Conservation (phyloP, 768 basidiomycete species). For the Sistotremastrum suecicum region DNA sequence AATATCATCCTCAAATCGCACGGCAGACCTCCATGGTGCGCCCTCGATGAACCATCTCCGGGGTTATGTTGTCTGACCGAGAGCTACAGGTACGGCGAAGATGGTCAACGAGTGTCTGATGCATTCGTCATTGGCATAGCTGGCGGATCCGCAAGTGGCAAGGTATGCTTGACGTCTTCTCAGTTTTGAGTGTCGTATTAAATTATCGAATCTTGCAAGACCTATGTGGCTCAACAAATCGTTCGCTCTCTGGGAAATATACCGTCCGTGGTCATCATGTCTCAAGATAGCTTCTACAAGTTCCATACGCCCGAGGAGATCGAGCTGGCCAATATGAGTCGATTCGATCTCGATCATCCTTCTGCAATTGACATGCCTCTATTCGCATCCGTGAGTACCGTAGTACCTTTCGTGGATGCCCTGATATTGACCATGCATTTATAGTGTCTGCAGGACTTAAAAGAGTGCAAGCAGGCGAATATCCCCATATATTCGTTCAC, state of each 20-base stretch:
- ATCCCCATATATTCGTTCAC: constrained; percentile 93
- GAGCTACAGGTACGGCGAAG: constrained; percentile 54
- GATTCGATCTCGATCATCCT: constrained; percentile 83
- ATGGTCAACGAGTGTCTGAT: constrained; percentile 52
- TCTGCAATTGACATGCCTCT: constrained; percentile 83
- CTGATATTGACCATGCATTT: neutral
- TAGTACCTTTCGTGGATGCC: too few species aligned
- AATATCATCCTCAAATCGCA: constrained; percentile 74
- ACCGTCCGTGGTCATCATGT: constrained; percentile 81
- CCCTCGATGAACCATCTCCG: constrained; percentile 2
- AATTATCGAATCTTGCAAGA: constrained; percentile 27
- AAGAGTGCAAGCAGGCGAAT: constrained; percentile 68
- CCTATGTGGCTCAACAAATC: constrained; percentile 74
- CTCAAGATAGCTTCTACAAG: constrained; percentile 96
- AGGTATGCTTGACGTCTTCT: constrained; percentile 30
- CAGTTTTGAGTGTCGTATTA: constrained; percentile 2
- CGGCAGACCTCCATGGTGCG: constrained; percentile 73
- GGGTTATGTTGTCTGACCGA: constrained; percentile 2
- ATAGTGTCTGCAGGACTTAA: constrained; percentile 78
- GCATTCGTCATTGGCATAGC: constrained; percentile 81
- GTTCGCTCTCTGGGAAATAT: constrained; percentile 70
- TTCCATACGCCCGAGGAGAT: constrained; percentile 66
- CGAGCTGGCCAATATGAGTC: constrained; percentile 65
- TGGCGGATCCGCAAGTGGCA: constrained; percentile 80
- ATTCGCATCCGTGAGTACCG: constrained; percentile 66